Evolutionary conservation across 257 asterid species (phyloP), one percentile per base, ranked within the genome.

Genomic region (Forsythia viridissima): DNA sequence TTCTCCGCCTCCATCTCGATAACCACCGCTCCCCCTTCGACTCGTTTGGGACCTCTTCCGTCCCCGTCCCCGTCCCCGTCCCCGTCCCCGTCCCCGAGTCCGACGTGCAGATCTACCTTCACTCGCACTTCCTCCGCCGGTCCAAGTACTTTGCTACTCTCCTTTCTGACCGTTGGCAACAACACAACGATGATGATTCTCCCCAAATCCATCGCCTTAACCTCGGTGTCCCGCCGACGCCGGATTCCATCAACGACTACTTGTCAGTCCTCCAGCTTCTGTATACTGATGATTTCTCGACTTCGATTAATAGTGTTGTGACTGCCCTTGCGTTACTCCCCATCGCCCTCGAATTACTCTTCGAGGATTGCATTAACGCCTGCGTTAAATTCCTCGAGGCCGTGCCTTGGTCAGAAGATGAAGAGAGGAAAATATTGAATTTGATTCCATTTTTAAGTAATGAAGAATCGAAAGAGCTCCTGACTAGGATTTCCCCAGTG

Each of bases 331-430:
- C 85, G 82, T 71, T 93, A 59, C 90, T 95, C 20, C 94, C 94
- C 0, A 85, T 95, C n/a, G 98, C 99, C 57, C 88, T 92, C 6
- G 90, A 95, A 72, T 83, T 93, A 80, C 87, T 95, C 55, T 93
- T 95, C 71, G 99, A 95, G 85, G 99, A 95, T 65, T 95, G 98
- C 76, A 87, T 93, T 43, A 88, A 74, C 79, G 97, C 96, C 0
- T 95, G 97, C 70, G 85, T 95, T 16, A 81, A 69, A 65, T 91
- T 89, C 84, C 90, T 95, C 0, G 99, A 95, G 91, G 97, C 96
- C 16, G 97, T 95, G 67, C 99, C 99, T 3, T 95, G 99, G 99
- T 86, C 97, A 3, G 97, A 95, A 73, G 98, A 95, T 8, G 98
- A 95, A 81, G 99, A 93, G 74, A 85, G 71, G 51, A 89, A 81